Evolutionary conservation across 2,329 filamentous ascomycete species (phyloP).

Genomic region (Neocucurbitaria cava): DNA sequence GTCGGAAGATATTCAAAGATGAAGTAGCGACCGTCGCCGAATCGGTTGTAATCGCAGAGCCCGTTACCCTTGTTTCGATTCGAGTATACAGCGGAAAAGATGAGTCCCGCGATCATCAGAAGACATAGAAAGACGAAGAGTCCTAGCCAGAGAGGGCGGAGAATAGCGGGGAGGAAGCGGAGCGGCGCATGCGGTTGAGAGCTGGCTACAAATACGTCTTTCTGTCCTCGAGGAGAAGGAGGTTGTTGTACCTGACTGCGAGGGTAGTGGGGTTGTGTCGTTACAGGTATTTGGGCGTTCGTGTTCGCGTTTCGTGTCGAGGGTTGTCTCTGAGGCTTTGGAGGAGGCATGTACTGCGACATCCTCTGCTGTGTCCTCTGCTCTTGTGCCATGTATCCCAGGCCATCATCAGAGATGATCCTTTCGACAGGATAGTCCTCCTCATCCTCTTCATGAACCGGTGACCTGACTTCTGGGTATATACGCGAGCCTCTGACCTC

Average conservation of each 20-base stretch:
- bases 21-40: constrained; percentile 80
- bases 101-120: constrained; percentile 74
- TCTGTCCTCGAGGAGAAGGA: constrained; percentile 22
- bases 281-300: constrained; percentile 10
- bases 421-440: constrained; percentile 60
- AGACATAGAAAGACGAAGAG: constrained; percentile 67
- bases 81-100: constrained; percentile 67
- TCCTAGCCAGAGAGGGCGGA: constrained; percentile 71
- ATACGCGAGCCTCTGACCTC: constrained; percentile 64
- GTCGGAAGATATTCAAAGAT: constrained; percentile 86
- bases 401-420: constrained; percentile 52
- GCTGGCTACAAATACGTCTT: constrained; percentile 58
- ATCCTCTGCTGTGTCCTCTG: constrained; percentile 37
- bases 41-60: constrained; percentile 70
- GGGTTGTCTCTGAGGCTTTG: constrained; percentile 22
- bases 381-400: constrained; percentile 47
- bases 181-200: constrained; percentile 57
- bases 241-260: constrained; percentile 11
- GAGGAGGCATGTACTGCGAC: constrained; percentile 34
- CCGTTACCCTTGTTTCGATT: constrained; percentile 61
- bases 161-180: constrained; percentile 72
- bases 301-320: constrained; percentile 9
- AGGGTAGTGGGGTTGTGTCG: constrained; percentile 5
- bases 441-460: constrained; percentile 18
- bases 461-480: constrained; percentile 46